A percentile compares a stretch with the other conserved stretches of the same genome.
Conservation (phyloP, 306 rosid genomes). For the Geum urbanum region DNA sequence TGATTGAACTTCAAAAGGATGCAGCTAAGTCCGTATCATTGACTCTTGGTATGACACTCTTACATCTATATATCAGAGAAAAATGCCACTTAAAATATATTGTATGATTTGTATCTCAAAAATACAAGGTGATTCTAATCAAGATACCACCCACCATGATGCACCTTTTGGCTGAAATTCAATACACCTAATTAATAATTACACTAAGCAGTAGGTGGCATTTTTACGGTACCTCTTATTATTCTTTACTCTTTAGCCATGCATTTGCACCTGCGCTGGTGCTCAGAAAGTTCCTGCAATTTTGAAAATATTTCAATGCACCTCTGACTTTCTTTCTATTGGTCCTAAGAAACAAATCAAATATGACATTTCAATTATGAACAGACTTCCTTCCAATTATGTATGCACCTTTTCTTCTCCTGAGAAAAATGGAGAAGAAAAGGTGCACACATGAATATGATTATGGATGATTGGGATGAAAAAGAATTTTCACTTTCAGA, state of each 20-base stretch:
- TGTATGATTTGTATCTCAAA: conserved; percentile 6
- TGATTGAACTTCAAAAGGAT: conserved; percentile 3
- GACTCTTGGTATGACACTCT: conserved; percentile 22
- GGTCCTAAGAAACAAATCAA: not conserved
- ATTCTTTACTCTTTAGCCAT: conserved; percentile 45
- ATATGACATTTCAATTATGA: not conserved
- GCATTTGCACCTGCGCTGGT: conserved; percentile 69
- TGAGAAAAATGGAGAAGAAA: too few relatives aligned
- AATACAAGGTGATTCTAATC: conserved; percentile 29
- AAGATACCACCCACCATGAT: conserved; percentile 11
- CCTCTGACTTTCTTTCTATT: not conserved
- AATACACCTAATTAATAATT: conserved; percentile 33
- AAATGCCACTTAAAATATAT: conserved; percentile 25
- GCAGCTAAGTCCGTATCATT: conserved; percentile 6
- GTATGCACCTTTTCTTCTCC: too few relatives aligned
- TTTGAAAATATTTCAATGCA: conserved; percentile 17
- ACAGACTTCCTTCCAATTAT: not conserved
- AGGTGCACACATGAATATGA: too few relatives aligned
- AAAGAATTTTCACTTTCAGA: not conserved
- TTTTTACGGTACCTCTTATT: conserved; percentile 20
- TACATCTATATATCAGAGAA: conserved; percentile 29
- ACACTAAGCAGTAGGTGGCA: conserved; percentile 26
- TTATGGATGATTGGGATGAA: not conserved
- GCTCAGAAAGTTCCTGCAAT: conserved; percentile 81
- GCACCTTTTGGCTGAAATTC: conserved; percentile 27